Evolutionary conservation across 495 filamentous ascomycete genomes (phyloP).

Genomic region (Aspergillus incahuasiensis): DNA sequence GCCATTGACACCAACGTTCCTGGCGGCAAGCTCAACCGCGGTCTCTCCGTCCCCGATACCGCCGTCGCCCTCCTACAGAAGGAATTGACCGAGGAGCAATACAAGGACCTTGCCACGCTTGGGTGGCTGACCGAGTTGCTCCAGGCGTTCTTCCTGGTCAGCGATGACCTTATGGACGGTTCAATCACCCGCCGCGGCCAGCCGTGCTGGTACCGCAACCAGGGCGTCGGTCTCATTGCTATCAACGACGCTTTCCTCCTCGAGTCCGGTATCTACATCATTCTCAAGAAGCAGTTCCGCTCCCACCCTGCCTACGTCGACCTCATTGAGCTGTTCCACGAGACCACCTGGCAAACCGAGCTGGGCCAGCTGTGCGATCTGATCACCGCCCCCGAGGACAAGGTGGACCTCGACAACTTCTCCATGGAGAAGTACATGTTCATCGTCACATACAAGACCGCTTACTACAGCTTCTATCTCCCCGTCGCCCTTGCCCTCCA

Average conservation of each 20-base stretch:
- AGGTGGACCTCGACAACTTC: slow-evolving; percentile 84
- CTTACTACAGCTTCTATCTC: slow-evolving; percentile 98
- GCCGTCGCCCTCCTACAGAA: slow-evolving; percentile 69
- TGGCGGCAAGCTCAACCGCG: slow-evolving; percentile 97
- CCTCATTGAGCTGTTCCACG: slow-evolving; percentile 92
- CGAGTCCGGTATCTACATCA: slow-evolving; percentile 80
- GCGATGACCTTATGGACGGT: slow-evolving; percentile 97
- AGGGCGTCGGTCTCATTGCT: slow-evolving; percentile 84
- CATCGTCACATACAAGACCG: slow-evolving; percentile 99
- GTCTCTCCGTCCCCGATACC: slow-evolving; percentile 95
- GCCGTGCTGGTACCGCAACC: slow-evolving; percentile 92
- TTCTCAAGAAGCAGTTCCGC: slow-evolving; percentile 91
- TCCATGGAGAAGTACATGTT: slow-evolving; percentile 92
- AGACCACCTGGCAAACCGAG: slow-evolving; percentile 88
- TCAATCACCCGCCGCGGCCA: slow-evolving; percentile 88
- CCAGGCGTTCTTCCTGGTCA: slow-evolving; percentile 97
- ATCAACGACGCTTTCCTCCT: slow-evolving; percentile 99
- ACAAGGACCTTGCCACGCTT: slow-evolving; percentile 75
- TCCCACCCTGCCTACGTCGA: slow-evolving; percentile 81
- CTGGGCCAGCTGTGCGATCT: slow-evolving; percentile 91
- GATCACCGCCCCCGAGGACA: slow-evolving; percentile 91
- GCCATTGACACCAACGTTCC: slow-evolving; percentile 73
- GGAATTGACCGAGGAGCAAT: slow-evolving; percentile 70
- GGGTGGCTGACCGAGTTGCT: slow-evolving; percentile 98
- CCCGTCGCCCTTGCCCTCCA: slow-evolving; percentile 88